Base-by-base conservation (phyloP, 164 flowering plant genomes). In the Magnolia changhungtana region DNA sequence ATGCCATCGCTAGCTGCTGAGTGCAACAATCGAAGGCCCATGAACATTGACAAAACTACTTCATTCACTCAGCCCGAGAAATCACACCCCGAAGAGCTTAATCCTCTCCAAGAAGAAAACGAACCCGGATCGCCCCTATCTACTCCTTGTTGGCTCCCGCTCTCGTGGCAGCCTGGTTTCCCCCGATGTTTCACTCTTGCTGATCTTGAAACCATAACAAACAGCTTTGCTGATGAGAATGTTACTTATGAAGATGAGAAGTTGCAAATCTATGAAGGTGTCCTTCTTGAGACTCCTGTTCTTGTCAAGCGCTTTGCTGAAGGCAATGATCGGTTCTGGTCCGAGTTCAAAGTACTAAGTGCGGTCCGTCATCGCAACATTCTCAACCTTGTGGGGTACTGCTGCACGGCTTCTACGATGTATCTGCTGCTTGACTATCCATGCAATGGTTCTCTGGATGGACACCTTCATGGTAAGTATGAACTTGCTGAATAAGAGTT, bases 341-440 rank as follows among this genome's bases (percentile, higher is more conserved):
- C 83, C 4, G 74, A 78, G 70, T 77, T 87, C 63, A 78, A 45
- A 68, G 83, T 84, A 70, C 86, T 85, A 31, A 78, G 80, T 1
- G 75, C 81, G 63, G 80, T 85, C 10, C 81, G 83, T 74, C 90
- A 85, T 58, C 82, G 87, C 37, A 85, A 82, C 66, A 83, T 85
- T 68, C 71, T 83, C 78, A 87, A 84, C 81, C 83, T 84, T 76
- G 82, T 85, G 69, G 90, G 90, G 10, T 84, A 83, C 74, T 85
- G 90, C 81, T 83, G 79, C 77, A 74, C 80, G 0, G 84, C 75
- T 63, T 66, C 69, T 71, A 79, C 67, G 18, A 16, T 76, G 78
- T 81, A 72, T 72, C 50, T 81, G 75, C 69, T 87, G 5, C 70
- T 0, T 4, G 88, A 85, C 49, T 80, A 72, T 24, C 84, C 87